These are phyloP conservation scores for Camellia lanceoleosa DNA, from an alignment of 148 eudicot genomes.

Conservation along the genomic window DNA sequence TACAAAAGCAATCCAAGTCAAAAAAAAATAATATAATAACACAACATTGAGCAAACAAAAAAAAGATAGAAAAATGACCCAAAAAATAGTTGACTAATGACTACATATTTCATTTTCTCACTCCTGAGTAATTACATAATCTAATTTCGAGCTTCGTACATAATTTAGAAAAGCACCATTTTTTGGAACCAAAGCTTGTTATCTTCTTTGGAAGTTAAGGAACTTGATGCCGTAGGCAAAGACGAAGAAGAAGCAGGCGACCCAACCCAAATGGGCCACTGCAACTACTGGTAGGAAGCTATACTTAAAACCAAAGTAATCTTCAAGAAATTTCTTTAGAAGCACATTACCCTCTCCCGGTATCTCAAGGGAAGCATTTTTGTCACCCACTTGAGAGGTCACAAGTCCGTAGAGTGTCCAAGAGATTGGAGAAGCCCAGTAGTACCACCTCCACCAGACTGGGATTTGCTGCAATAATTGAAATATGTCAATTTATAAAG, in stretches of 20 bases:
- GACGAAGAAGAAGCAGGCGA: conserved; percentile 40
- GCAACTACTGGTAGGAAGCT: conserved; percentile 54
- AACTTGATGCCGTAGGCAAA: conserved; percentile 61
- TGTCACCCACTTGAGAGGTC: conserved; percentile 65
- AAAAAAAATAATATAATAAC: too few species aligned
- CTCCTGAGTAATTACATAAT: too few species aligned
- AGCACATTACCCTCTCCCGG: conserved; percentile 39
- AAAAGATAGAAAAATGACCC: too few species aligned
- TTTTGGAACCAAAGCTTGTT: background rate
- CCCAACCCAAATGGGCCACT: conserved; percentile 48
- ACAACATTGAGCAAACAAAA: too few species aligned
- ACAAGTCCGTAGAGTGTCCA: conserved; percentile 80
- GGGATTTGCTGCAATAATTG: conserved; percentile 56
- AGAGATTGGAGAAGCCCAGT: conserved; percentile 60
- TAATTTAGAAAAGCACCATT: too few species aligned
- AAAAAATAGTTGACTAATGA: too few species aligned
- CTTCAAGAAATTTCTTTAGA: conserved; percentile 37
- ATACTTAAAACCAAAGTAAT: conserved; percentile 42
- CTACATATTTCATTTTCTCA: too few species aligned
- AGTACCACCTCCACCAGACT: conserved; percentile 92
- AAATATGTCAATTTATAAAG: background rate
- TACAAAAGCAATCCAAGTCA: too few species aligned
- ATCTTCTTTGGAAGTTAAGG: conserved; percentile 68
- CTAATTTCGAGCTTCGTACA: too few species aligned
- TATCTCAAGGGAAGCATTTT: conserved; percentile 24